Base-by-base conservation (phyloP, 2,329 filamentous ascomycete genomes). In the Fusarium oxysporum region DNA sequence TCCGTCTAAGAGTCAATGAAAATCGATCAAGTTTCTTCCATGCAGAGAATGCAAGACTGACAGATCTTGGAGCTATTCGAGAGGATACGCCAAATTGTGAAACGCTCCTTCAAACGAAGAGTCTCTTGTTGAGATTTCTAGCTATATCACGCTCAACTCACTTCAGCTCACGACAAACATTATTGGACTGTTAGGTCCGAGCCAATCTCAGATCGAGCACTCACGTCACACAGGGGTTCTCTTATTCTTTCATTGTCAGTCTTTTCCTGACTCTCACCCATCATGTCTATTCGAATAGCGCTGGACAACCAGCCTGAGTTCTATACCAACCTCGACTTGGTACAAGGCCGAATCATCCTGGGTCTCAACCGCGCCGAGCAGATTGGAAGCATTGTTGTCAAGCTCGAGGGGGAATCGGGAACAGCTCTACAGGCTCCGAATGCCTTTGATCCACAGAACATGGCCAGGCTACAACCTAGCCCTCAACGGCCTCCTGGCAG, bases 261-360 rank as follows among this genome's bases (percentile, higher is more conserved):
- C 14, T 30, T 35, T 16, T 35, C 40, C 62, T 58, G 41, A 54
- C 54, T 41, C 35, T 69, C 63, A 63, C 66, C 71, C 79, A 82
- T 76, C 76, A 92, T 92, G 91, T 90, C 91, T 54, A 89, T 93
- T 77, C 86, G 89, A 68, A 90, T 94, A 77, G 83, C 86, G 51
- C 88, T 94, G 75, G 89, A 93, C 76, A 86, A 90, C 76, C 87
- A 88, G 56, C 90, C 91, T 72, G 87, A 90, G 74, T 92, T 92
- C 84, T 94, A 92, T 82, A 96, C 93, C 57, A 96, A 96, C 79
- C 90, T 95, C 76, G 93, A 96, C 81, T 84, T 88, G 69, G 88
- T 96, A 67, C 87, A 85, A 35, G 93, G 93, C 60, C 86, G 87
- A 66, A 82, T 92, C 33, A 78, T 90, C 55, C 81, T 92, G 35